Conservation (phyloP, 176 grass and related monocot species). For the Lolium multiflorum region DNA sequence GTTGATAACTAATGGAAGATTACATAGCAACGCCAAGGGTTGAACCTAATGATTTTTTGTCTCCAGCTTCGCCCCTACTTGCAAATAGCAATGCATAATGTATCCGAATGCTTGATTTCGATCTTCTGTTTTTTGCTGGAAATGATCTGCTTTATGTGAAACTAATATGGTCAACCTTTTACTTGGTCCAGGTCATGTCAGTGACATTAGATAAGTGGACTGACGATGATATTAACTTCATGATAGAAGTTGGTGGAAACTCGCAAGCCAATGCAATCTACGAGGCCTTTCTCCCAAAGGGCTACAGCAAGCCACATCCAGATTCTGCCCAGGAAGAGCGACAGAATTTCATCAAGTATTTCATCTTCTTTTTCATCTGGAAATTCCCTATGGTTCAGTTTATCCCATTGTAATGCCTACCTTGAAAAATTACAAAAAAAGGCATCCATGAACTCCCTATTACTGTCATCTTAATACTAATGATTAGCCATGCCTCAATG, state of each 20-base stretch:
- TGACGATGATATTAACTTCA: conserved; percentile 67
- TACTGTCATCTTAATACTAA: not conserved
- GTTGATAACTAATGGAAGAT: too few species aligned
- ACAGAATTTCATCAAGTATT: conserved; percentile 73
- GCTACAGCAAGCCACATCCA: conserved; percentile 63
- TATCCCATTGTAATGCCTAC: conserved; percentile 22
- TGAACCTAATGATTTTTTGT: too few species aligned
- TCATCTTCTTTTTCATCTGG: not conserved
- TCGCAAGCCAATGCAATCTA: conserved; percentile 81
- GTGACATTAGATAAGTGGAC: conserved; percentile 83
- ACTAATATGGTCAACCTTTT: not conserved
- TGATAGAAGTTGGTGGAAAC: conserved; percentile 91
- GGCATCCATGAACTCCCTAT: not conserved
- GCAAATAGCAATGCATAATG: not conserved
- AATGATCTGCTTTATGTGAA: not conserved
- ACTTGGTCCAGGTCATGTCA: conserved; percentile 62
- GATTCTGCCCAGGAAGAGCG: conserved; percentile 65
- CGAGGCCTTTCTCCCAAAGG: conserved; percentile 82
- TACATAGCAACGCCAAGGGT: too few species aligned
- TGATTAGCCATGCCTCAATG: not conserved
- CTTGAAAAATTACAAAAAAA: not conserved
- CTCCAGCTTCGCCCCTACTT: not conserved
- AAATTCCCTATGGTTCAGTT: not conserved
- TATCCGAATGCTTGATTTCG: not conserved
- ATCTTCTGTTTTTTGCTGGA: not conserved